Base-by-base conservation (phyloP, 805 yeast species). In the Hanseniaspora mollemarum region DNA sequence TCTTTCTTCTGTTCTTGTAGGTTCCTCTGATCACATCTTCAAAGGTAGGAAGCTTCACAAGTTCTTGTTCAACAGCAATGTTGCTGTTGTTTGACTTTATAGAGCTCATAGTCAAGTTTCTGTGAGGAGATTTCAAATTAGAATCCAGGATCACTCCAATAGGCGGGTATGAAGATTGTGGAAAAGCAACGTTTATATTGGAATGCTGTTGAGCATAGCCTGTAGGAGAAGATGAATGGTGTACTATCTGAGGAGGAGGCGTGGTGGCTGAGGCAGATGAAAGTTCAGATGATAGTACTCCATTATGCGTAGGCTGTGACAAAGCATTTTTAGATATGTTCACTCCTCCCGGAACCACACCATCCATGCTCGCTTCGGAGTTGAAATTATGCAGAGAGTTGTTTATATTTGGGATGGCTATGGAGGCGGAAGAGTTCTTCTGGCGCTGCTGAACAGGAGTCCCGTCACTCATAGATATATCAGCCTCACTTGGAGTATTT, bases 41-140 rank as follows among this genome's bases (percentile, higher is more conserved):
- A 74, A 81, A 56, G 77, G 81, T 4, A 82, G 72, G 56, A 75
- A 71, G 41, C 74, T 70, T 7, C 83, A 75, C 9, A 94, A 85
- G 65, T 88, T 96, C 58, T 92, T 87, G 57, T 96, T 74, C 31
- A 95, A 85, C 26, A 94, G 84, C 46, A 90, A 83, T 64, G 90
- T 97, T 62, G 97, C 78, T 61, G 84, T 87, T 21, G 96, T 96
- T 46, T 6, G 51, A 46, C 19, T 38, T 46, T 4, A 46, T 39
- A 9, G 51, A 46, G 13, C 51, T 46, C 51, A 40, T 39, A 8
- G 51, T 69, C 64, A 52, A 74, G 71, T 53, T 67, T 66, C 46
- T 54, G 43, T 29, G 55, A 54, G 41, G 59, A 55, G 52, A 35
- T 25, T 36, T 43, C 31, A 36, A 24, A 24, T 29, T 25, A 22